Base-by-base conservation (phyloP, 176 grass and related monocot species). In the Melocanna baccifera region DNA sequence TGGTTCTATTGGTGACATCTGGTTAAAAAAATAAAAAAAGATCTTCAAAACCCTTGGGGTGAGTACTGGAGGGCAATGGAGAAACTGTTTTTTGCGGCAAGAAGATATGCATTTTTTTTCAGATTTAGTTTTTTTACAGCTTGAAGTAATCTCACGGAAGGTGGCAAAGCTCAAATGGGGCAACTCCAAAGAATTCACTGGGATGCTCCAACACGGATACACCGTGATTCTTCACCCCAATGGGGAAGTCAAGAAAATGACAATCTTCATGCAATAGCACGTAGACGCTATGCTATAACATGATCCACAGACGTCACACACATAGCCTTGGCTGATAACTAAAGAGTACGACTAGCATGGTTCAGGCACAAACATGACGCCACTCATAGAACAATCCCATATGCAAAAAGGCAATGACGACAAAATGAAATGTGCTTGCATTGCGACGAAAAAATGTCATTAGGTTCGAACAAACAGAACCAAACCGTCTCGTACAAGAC, bases 171-270 rank as follows among this genome's bases (percentile, higher is more conserved):
- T 28, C 47, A 7, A 68, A 34, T 1, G 10, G n/a, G 32, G 12
- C 28, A 51, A 55, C 6, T 32, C 23, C 57, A 73, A 73, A 55
- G 68, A n/a, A 5, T 22, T 1, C 4, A 37, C 14, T 3, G 37
- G 22, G 28, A 46, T 20, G 40, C 30, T 62, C 75, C 65, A 4
- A 26, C 25, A 56, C 67, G 56, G 66, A 83, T 77, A 53, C 65
- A 63, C 53, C 71, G 1, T 76, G 79, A 87, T 82, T 69, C 86
- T 42, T 15, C 20, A 7, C 22, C 25, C 30, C 47, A 18, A 68
- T 40, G 3, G 41, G 23, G 11, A 79, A 9, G 62, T 7, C 14
- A 37, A 22, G 18, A 66, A 79, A 66, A 65, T 67, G 9, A 65
- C 25, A 26, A 30, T 13, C 28, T 3, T 61, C 57, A 2, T 26